phyloP scores from a whole-genome alignment of 129 eudicot species.

The Tanacetum coccineum region DNA sequence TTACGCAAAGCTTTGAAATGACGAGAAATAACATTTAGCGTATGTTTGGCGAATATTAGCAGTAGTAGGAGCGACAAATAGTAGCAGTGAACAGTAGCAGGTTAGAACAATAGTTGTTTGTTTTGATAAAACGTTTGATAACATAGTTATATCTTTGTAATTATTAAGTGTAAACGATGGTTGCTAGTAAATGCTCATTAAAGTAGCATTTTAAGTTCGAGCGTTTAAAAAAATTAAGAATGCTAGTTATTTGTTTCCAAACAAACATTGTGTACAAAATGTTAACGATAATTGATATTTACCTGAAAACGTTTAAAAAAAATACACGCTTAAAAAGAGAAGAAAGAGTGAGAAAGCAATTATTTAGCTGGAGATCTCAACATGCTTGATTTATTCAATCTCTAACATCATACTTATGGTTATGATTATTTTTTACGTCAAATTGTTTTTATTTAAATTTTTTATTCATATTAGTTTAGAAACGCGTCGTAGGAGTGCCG shows the following conservation, averaged over 20 bases:
- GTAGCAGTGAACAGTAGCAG: no score
- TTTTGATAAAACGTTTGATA: no score
- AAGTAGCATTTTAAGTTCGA: no score
- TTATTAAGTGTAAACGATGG: no score
- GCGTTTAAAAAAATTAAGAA: no score
- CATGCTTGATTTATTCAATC: slow-evolving; percentile 23
- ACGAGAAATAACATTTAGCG: neutral
- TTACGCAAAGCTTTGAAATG: no score
- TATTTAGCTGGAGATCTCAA: slow-evolving; percentile 31
- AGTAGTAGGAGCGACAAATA: no score
- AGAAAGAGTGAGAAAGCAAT: slow-evolving; percentile 11
- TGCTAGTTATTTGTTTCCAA: neutral
- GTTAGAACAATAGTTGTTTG: no score
- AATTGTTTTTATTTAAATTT: neutral
- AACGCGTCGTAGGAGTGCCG: slow-evolving; percentile 11
- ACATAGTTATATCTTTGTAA: no score
- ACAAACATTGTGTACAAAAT: neutral
- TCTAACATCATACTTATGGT: slow-evolving; percentile 6
- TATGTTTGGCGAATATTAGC: no score
- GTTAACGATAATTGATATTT: neutral
- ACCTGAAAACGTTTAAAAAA: neutral
- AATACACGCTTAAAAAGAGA: neutral
- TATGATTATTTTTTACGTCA: neutral
- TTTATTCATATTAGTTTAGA: slow-evolving; percentile 19
- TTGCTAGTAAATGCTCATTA: no score